Evolutionary conservation across 108 stramenopile species (phyloP).

Genomic region (Ochromonas danica): DNA sequence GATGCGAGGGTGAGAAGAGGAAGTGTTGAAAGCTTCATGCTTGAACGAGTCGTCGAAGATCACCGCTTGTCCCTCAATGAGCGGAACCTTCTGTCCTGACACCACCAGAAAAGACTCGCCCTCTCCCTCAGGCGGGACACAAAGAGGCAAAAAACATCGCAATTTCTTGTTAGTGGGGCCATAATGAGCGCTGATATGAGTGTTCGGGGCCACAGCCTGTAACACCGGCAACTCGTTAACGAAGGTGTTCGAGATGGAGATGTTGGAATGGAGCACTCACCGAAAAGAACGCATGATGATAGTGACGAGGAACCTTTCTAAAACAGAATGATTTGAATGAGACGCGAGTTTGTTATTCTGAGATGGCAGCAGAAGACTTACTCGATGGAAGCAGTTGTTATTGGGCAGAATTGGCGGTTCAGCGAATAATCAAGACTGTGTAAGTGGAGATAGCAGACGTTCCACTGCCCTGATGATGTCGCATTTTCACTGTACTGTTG

Average conservation of each 20-base stretch:
- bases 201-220: constrained; percentile 43
- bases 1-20: constrained; percentile 21
- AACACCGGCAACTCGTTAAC: no score
- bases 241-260: neutral
- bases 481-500: constrained; percentile 35
- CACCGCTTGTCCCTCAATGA: constrained; percentile 41
- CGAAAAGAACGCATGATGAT: constrained; percentile 59
- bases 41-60: constrained; percentile 63
- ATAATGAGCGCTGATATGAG: constrained; percentile 53
- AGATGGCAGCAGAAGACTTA: neutral
- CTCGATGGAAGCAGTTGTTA: constrained; percentile 39
- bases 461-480: constrained; percentile 51
- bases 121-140: constrained; percentile 37
- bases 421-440: constrained; percentile 52
- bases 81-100: constrained; percentile 35
- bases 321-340: neutral
- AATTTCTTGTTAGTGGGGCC: constrained; percentile 66
- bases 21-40: constrained; percentile 62
- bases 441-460: constrained; percentile 58
- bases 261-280: neutral
- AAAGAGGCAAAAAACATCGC: constrained; percentile 48
- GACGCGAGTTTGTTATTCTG: neutral
- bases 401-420: constrained; percentile 42
- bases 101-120: constrained; percentile 44
- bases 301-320: constrained; percentile 37